These are phyloP conservation scores for Geotrichum siamense DNA, from an alignment of 1,139 yeast genomes.

Conservation along the genomic window DNA sequence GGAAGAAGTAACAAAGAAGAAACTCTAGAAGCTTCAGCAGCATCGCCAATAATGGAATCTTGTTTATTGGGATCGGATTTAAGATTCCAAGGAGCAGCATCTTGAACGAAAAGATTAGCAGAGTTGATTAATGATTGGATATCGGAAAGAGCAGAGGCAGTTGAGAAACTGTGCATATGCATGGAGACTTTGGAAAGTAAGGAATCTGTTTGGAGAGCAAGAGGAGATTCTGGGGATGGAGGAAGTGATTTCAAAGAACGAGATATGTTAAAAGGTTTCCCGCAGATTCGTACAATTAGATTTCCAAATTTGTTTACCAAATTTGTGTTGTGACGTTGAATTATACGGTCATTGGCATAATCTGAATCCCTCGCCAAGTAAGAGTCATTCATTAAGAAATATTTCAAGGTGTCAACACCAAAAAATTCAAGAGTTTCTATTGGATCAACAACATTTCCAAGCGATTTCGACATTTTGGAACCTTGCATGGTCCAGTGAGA, in stretches of 20 bases:
- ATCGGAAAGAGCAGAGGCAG: slow-evolving; percentile 48
- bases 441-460: slow-evolving; percentile 97
- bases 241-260: slow-evolving; percentile 33
- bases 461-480: slow-evolving; percentile 84
- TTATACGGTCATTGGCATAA: slow-evolving; percentile 55
- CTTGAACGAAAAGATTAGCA: slow-evolving; percentile 56
- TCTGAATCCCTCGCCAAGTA: slow-evolving; percentile 72
- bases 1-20: slow-evolving; percentile 62
- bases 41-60: slow-evolving; percentile 47
- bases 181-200: slow-evolving; percentile 38
- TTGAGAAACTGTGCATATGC: slow-evolving; percentile 45
- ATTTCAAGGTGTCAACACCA: slow-evolving; percentile 68
- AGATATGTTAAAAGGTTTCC: slow-evolving; percentile 56
- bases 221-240: neutral
- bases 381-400: slow-evolving; percentile 71
- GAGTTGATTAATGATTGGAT: slow-evolving; percentile 56
- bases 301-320: slow-evolving; percentile 82
- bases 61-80: slow-evolving; percentile 26
- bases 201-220: slow-evolving; percentile 30
- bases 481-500: slow-evolving; percentile 94
- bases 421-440: slow-evolving; percentile 45
- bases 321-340: slow-evolving; percentile 49
- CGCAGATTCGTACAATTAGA: slow-evolving; percentile 64
- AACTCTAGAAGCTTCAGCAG: slow-evolving; percentile 67
- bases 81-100: slow-evolving; percentile 49